A percentile compares a stretch with the other conserved stretches of the same genome.
Evolutionary conservation across 805 yeast genomes (phyloP).

Genomic region (Sugiyamaella floridensis): DNA sequence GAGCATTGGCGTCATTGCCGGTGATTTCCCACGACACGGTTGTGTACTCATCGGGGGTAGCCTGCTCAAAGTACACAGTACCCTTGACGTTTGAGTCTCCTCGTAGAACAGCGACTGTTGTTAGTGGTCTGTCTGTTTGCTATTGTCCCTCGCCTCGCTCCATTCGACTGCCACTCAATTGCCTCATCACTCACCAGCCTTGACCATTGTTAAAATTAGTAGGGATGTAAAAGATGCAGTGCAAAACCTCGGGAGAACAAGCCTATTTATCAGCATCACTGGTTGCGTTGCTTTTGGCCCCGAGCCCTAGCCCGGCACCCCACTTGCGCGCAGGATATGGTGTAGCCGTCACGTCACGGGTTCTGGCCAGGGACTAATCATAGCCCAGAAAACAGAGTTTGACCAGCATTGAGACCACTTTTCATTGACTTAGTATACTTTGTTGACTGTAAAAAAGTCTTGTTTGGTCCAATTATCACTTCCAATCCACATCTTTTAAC

Average conservation of each 20-base stretch:
- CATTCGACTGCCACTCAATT: constrained; percentile 1
- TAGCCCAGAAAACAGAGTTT: no score
- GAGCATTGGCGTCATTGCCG: constrained; percentile 83
- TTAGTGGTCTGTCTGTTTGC: not conserved
- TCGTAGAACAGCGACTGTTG: constrained; percentile 83
- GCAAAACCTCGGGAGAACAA: not conserved
- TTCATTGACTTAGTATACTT: no score
- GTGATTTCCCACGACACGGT: constrained; percentile 79
- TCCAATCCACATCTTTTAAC: no score
- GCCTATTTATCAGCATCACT: not conserved
- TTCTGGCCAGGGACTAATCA: no score
- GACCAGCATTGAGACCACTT: no score
- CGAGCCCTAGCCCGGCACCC: not conserved
- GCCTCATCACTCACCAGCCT: constrained; percentile 48
- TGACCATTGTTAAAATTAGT: constrained; percentile 41
- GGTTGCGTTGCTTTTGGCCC: not conserved
- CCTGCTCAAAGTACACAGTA: constrained; percentile 79
- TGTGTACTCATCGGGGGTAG: constrained; percentile 71
- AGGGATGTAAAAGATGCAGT: not conserved
- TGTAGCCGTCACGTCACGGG: not conserved
- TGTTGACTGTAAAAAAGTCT: no score
- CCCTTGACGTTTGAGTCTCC: constrained; percentile 92
- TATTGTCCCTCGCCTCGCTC: not conserved
- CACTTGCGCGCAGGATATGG: not conserved
- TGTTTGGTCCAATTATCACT: no score